Base-by-base conservation (phyloP, 2,329 filamentous ascomycete species). In the Fonsecaea monophora region DNA sequence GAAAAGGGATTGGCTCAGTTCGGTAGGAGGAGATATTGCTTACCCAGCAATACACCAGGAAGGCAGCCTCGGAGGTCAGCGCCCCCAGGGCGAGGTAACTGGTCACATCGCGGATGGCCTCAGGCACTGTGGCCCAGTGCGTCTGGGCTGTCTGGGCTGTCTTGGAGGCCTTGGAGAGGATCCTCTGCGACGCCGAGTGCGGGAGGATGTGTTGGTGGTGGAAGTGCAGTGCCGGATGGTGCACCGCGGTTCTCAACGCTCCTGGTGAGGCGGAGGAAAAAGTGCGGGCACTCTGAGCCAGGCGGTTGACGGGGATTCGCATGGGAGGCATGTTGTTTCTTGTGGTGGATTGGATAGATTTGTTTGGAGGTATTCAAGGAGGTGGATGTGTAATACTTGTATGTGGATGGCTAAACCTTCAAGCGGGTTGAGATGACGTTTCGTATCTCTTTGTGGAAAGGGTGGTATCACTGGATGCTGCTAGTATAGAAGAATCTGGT, bases 41-140 rank as follows among this genome's bases (percentile, higher is more conserved):
- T 68, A 70, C 68, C 68, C 62, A 63, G 64, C 63, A 70, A 66
- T 70, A 70, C 45, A 70, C 53, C 66, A 68, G 15, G 53, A 68
- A 70, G 40, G 68, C 66, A 34, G 61, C 66, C 56, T 60, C 62
- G 8, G 68, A 66, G n/a, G 68, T 67, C 57, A 70, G 50, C 40
- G 63, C 68, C 34, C 62, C 68, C 8, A 70, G 63, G n/a, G 68
- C 68, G 21, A 57, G 38, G 48, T 70, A 70, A 45, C 66, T 68
- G 34, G 62, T 66, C 37, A 53, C 60, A 50, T 70, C 68, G 13
- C 68, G 68, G 10, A 70, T 58, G 13, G 60, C 18, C 38, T 62
- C 30, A 32, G 68, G 66, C 32, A 70, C 32, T 4, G 40, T 35
- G 8, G 62, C 25, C 25, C 62, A 60, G 45, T 50, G 45, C 4